These are phyloP conservation scores for Alnus glutinosa DNA, from an alignment of 306 rosid species.

Conservation along the genomic window DNA sequence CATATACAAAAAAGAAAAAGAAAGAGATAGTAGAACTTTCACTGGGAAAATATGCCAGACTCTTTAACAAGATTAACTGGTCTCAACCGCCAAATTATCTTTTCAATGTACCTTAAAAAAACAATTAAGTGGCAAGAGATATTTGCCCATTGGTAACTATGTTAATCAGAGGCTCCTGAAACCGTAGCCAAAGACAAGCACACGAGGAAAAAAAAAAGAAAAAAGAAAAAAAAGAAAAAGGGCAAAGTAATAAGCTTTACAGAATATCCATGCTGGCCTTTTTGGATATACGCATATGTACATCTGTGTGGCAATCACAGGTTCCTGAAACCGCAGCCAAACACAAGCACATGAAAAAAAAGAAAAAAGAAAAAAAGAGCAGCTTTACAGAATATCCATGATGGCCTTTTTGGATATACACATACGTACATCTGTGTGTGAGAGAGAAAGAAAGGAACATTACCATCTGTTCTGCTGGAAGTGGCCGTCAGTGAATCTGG, in stretches of 20 bases:
- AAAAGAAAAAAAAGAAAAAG: neutral
- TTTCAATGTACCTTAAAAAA: too few relatives aligned
- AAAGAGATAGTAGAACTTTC: neutral
- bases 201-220: neutral
- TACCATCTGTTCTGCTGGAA: slow-evolving; percentile 60
- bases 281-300: too few relatives aligned
- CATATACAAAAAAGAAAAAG: neutral
- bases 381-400: too few relatives aligned
- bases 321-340: neutral
- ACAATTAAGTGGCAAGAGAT: too few relatives aligned
- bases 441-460: slow-evolving; percentile 16
- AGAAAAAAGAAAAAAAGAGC: neutral
- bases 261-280: too few relatives aligned
- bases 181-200: neutral
- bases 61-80: neutral
- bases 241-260: neutral
- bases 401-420: too few relatives aligned
- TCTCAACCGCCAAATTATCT: too few relatives aligned
- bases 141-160: too few relatives aligned
- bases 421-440: too few relatives aligned
- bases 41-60: neutral
- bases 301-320: too few relatives aligned
- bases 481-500: slow-evolving; percentile 71
- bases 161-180: neutral
- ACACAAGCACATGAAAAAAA: neutral